Conservation (phyloP, 1,284 basidiomycete genomes). For the Microbotryomycetes sp. region DNA sequence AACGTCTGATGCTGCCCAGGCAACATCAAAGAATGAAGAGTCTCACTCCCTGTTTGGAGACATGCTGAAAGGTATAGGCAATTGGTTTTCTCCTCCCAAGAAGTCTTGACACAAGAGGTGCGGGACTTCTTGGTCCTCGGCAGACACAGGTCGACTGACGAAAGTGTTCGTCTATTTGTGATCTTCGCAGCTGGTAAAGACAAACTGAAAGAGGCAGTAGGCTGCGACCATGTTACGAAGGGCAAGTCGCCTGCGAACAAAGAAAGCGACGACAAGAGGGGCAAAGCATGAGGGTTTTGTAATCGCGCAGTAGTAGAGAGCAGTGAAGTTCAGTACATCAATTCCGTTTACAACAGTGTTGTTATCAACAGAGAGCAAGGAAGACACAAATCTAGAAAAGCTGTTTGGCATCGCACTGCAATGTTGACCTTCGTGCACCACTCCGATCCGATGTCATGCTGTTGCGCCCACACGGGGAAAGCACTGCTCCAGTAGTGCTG, state of each 20-base stretch:
- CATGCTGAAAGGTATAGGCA: conserved; percentile 31
- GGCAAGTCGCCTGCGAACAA: not conserved
- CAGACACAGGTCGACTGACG: no score
- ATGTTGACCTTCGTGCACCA: no score
- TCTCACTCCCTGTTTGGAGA: conserved; percentile 18
- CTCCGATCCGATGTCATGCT: no score
- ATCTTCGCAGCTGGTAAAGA: conserved; percentile 12
- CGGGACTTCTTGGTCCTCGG: not conserved
- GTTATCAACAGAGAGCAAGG: no score
- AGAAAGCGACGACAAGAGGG: not conserved
- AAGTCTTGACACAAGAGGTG: conserved; percentile 3
- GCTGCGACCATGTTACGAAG: conserved; percentile 7
- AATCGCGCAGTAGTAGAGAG: no score
- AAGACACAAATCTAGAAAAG: no score
- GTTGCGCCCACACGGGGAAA: no score
- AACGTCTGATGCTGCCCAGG: conserved; percentile 1
- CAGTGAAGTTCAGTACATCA: no score
- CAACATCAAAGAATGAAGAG: conserved; percentile 1
- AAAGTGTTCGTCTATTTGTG: not conserved
- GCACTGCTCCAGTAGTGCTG: no score
- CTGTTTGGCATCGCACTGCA: no score
- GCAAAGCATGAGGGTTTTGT: no score
- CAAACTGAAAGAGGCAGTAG: conserved; percentile 14
- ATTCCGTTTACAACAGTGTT: no score
- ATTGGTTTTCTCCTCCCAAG: conserved; percentile 10